A percentile compares a stretch with the other conserved stretches of the same genome.
Conservation (phyloP, 805 yeast genomes). For the Myxozyma neglecta region DNA sequence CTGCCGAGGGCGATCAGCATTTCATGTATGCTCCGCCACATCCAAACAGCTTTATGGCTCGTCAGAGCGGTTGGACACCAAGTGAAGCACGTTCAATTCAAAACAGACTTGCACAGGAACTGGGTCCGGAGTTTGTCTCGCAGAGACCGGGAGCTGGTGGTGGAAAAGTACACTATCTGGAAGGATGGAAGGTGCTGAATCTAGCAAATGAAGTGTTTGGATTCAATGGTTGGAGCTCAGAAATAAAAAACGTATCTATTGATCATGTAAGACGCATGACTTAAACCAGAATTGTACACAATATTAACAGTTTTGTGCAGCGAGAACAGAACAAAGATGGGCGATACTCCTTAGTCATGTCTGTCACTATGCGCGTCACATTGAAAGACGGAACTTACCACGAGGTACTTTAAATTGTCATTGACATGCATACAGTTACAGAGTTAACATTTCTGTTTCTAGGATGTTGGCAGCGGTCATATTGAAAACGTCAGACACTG, state of each 20-base stretch:
- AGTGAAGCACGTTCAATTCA: conserved; percentile 32
- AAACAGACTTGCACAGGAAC: conserved; percentile 38
- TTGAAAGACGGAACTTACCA: conserved; percentile 79
- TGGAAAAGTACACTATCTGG: conserved; percentile 57
- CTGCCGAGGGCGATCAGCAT: conserved; percentile 27
- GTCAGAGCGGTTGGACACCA: conserved; percentile 24
- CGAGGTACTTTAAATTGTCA: conserved; percentile 41
- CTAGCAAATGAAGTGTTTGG: conserved; percentile 78
- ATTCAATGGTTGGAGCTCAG: conserved; percentile 75
- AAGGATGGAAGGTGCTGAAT: conserved; percentile 70
- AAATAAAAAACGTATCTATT: conserved; percentile 55
- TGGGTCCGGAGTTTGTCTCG: conserved; percentile 65
- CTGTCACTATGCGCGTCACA: conserved; percentile 59
- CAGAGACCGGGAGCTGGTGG: conserved; percentile 63
- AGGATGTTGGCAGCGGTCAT: conserved; percentile 70
- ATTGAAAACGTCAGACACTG: conserved; percentile 53
- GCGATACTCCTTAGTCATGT: conserved; percentile 25
- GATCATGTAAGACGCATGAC: conserved; percentile 51
- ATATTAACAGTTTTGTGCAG: background rate
- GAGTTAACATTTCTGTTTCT: background rate
- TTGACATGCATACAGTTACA: background rate
- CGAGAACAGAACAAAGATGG: conserved; percentile 18
- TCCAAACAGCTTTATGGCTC: background rate
- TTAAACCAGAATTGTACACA: too few relatives aligned
- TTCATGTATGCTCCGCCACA: conserved; percentile 5